Evolutionary conservation across 2,329 filamentous ascomycete genomes (phyloP).

Genomic region (Trichophaea hybrida): DNA sequence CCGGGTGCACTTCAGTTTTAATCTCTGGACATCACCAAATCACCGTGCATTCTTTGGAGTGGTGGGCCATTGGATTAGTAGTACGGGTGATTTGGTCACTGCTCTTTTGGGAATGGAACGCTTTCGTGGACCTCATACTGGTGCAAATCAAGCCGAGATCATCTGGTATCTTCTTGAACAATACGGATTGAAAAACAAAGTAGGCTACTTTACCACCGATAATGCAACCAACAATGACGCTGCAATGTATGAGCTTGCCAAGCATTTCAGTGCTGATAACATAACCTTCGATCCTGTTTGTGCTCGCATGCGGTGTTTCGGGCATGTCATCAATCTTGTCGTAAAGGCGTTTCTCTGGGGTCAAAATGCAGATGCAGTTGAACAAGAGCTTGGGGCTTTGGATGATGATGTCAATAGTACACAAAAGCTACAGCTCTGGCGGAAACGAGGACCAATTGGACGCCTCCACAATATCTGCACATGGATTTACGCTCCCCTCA

Average conservation of each 20-base stretch:
- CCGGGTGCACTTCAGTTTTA: conserved; percentile 8
- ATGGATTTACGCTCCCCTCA: no score
- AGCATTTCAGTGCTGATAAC: background rate
- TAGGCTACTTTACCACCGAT: conserved; percentile 2
- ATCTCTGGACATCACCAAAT: conserved; percentile 17
- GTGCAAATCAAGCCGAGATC: background rate
- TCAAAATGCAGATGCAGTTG: background rate
- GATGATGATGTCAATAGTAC: no score
- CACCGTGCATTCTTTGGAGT: conserved; percentile 11
- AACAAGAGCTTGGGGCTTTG: background rate
- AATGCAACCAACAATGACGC: conserved; percentile 3
- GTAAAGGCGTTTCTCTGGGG: conserved; percentile 7
- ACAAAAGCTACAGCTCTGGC: no score
- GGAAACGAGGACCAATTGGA: no score
- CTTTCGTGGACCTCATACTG: conserved; percentile 5
- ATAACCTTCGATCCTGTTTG: background rate
- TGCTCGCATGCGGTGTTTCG: background rate
- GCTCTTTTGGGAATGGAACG: conserved; percentile 1
- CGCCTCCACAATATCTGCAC: no score
- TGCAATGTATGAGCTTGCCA: background rate
- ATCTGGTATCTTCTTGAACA: background rate
- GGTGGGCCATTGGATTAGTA: conserved; percentile 8
- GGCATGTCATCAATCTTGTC: conserved; percentile 9
- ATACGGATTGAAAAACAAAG: background rate
- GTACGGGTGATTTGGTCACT: background rate